Evolutionary conservation across 345 rosid species (phyloP).

Genomic region (Corymbia maculata): DNA sequence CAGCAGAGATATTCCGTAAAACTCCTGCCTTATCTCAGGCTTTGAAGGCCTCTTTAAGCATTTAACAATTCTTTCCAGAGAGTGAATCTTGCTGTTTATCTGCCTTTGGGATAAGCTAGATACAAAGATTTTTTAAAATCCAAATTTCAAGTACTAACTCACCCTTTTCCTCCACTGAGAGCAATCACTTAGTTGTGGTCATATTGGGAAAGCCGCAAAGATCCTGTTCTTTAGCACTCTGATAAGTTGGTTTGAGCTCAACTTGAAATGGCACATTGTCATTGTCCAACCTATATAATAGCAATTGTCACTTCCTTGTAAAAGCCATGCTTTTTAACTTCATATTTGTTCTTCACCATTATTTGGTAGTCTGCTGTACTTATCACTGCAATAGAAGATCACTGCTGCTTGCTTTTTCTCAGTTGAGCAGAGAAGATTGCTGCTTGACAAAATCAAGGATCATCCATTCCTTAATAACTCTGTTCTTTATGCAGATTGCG

Average conservation of each 20-base stretch:
- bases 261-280: not conserved
- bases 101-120: not conserved
- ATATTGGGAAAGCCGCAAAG: not conserved
- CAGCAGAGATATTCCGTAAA: slow-evolving; percentile 82
- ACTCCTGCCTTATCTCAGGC: not conserved
- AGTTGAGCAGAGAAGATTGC: not conserved
- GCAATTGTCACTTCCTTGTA: not conserved
- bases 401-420: not conserved
- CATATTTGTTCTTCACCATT: not conserved
- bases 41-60: not conserved
- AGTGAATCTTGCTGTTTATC: not conserved
- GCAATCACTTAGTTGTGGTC: not conserved
- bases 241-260: not conserved
- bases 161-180: not conserved
- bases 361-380: not conserved
- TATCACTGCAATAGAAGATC: not conserved
- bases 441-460: not conserved
- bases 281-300: not conserved
- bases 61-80: not conserved
- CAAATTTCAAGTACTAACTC: not conserved
- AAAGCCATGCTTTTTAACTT: not conserved
- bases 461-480: not conserved
- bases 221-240: not conserved
- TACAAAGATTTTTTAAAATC: not conserved
- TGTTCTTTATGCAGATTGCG: slow-evolving; percentile 46